These are phyloP conservation scores for Brassica balearica DNA, from an alignment of 441 rosid genomes.

Conservation along the genomic window DNA sequence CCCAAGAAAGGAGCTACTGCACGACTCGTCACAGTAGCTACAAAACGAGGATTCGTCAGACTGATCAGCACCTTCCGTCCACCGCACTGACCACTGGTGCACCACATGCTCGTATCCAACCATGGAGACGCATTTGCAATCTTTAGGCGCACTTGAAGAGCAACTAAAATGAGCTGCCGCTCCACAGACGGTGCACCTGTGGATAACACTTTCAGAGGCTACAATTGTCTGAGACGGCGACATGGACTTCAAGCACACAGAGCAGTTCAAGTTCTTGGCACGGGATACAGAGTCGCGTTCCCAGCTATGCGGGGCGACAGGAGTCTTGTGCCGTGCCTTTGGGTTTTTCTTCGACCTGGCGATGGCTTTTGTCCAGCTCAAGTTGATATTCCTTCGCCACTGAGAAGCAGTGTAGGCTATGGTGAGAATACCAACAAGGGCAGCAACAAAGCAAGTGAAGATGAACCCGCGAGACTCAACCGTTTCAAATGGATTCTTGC, in stretches of 20 bases:
- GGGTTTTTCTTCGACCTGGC: conserved; percentile 94
- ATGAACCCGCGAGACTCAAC: conserved; percentile 65
- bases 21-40: conserved; percentile 90
- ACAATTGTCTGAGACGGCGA: conserved; percentile 72
- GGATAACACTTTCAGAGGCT: conserved; percentile 68
- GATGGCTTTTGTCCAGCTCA: conserved; percentile 95
- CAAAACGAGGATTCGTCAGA: conserved; percentile 81
- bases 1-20: conserved; percentile 89
- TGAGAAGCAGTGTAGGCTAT: conserved; percentile 93
- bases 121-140: conserved; percentile 91
- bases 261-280: conserved; percentile 82
- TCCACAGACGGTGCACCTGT: conserved; percentile 75
- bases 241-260: conserved; percentile 82
- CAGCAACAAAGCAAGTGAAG: conserved; percentile 72
- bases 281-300: conserved; percentile 66
- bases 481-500: conserved; percentile 54
- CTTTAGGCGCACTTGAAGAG: conserved; percentile 72
- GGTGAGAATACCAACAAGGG: conserved; percentile 79
- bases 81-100: conserved; percentile 94
- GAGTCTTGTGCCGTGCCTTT: conserved; percentile 74
- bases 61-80: conserved; percentile 91
- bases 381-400: conserved; percentile 91
- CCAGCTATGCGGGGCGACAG: conserved; percentile 81
- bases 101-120: conserved; percentile 72
- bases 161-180: conserved; percentile 83